Conservation (phyloP, 2,329 filamentous ascomycete species). For the Cryphonectria parasitica region DNA sequence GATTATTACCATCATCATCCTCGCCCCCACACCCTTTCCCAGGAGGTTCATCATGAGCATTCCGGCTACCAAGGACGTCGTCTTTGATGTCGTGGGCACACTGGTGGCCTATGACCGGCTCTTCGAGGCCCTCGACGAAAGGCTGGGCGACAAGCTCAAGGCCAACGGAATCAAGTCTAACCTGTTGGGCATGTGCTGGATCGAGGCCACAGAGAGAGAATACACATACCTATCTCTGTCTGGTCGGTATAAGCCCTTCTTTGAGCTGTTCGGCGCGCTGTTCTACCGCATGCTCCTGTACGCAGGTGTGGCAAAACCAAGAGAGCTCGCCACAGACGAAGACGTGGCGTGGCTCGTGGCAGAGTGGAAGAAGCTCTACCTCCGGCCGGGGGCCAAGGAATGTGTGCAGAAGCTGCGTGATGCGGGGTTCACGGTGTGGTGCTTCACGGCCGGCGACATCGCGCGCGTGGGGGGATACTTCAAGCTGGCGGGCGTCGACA, state of each 20-base stretch:
- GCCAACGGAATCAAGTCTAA: constrained; percentile 41
- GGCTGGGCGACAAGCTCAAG: constrained; percentile 44
- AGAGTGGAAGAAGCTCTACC: constrained; percentile 39
- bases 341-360: constrained; percentile 43
- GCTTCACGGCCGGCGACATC: constrained; percentile 53
- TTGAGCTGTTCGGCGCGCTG: constrained; percentile 42
- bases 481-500: constrained; percentile 46
- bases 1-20: not conserved
- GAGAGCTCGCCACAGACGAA: constrained; percentile 43
- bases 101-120: constrained; percentile 47
- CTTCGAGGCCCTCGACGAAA: constrained; percentile 43
- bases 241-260: constrained; percentile 45
- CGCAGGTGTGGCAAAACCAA: constrained; percentile 44
- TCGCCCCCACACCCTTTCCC: not conserved
- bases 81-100: constrained; percentile 55
- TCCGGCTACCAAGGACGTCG: constrained; percentile 40
- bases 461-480: constrained; percentile 55
- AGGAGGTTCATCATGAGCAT: constrained; percentile 17
- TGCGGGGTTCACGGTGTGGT: constrained; percentile 55
- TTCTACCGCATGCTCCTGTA: constrained; percentile 50
- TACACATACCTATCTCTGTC: constrained; percentile 51
- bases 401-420: constrained; percentile 45
- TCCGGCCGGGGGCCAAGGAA: constrained; percentile 43
- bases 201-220: constrained; percentile 49
- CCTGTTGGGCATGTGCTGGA: constrained; percentile 49